Percentiles rank a stretch among this genome's conserved stretches.
phyloP scores from a whole-genome alignment of 2,329 filamentous ascomycete species.

The Phaeoacremonium minimum region DNA sequence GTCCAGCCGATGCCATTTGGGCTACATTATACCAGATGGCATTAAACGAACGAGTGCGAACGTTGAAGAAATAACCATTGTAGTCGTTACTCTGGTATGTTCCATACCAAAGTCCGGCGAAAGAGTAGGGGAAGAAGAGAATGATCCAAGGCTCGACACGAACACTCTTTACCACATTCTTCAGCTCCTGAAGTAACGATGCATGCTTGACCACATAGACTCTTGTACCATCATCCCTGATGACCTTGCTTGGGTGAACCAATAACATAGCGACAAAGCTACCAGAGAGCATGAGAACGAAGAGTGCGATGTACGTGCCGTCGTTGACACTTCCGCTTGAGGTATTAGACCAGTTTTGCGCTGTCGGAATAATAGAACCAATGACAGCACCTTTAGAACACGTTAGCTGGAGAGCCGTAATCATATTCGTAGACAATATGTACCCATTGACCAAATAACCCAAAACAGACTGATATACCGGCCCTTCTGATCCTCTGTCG shows the following conservation, averaged over 20 bases:
- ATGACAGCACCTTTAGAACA: background rate
- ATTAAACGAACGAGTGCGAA: slow-evolving; percentile 57
- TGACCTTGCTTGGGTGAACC: slow-evolving; percentile 52
- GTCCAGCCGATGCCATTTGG: slow-evolving; percentile 59
- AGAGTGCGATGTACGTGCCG: slow-evolving; percentile 64
- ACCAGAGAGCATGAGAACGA: slow-evolving; percentile 57
- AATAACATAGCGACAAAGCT: slow-evolving; percentile 53
- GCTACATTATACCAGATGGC: slow-evolving; percentile 58
- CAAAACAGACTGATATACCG: slow-evolving; percentile 18
- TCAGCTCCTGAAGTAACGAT: slow-evolving; percentile 43
- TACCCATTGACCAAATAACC: slow-evolving; percentile 16
- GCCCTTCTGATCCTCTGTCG: slow-evolving; percentile 18
- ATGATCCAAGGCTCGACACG: slow-evolving; percentile 56
- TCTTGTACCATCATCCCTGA: slow-evolving; percentile 57
- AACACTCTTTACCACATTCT: slow-evolving; percentile 55
- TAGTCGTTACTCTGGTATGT: slow-evolving; percentile 64
- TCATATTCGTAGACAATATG: background rate
- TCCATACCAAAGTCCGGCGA: slow-evolving; percentile 67
- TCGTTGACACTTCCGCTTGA: slow-evolving; percentile 36
- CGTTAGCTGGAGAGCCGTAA: background rate
- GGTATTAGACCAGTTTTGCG: slow-evolving; percentile 6
- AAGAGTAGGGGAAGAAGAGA: slow-evolving; percentile 65
- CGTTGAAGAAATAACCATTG: slow-evolving; percentile 59
- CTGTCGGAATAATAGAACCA: background rate
- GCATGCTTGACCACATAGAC: background rate